phyloP scores from a whole-genome alignment of 2,329 filamentous ascomycete genomes.

The Colletotrichum salicis region DNA sequence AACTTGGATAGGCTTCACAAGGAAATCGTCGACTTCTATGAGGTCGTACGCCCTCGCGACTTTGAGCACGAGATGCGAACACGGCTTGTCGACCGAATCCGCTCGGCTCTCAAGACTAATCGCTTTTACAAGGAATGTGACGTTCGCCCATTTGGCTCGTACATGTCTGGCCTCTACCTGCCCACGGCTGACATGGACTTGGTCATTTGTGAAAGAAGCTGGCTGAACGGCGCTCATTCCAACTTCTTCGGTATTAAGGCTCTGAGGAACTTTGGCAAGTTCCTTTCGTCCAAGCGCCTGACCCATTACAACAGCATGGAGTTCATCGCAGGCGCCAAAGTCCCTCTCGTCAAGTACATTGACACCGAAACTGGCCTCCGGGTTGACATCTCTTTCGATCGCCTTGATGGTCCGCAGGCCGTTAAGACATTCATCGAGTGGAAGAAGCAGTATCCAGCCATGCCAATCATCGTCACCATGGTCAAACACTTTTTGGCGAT shows the following conservation, averaged over 20 bases:
- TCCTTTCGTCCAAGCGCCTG: constrained; percentile 67
- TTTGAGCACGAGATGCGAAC: constrained; percentile 82
- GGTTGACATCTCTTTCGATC: constrained; percentile 96
- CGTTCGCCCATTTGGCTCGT: constrained; percentile 89
- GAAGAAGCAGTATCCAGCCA: constrained; percentile 82
- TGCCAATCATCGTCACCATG: constrained; percentile 86
- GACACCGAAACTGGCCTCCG: constrained; percentile 82
- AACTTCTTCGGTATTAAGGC: constrained; percentile 65
- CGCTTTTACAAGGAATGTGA: constrained; percentile 68
- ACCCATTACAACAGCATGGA: constrained; percentile 69
- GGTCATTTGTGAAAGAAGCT: constrained; percentile 72
- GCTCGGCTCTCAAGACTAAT: constrained; percentile 64
- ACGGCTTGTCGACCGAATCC: constrained; percentile 77
- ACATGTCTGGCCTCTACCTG: constrained; percentile 80
- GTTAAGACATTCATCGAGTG: constrained; percentile 83
- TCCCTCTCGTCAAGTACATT: constrained; percentile 92
- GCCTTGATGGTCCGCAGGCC: constrained; percentile 81
- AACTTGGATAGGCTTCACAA: constrained; percentile 75
- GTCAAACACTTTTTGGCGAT: constrained; percentile 95
- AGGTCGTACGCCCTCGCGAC: constrained; percentile 79
- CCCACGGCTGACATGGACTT: constrained; percentile 92
- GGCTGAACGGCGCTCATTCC: constrained; percentile 49
- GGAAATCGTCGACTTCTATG: constrained; percentile 89
- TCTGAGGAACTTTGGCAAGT: constrained; percentile 71
- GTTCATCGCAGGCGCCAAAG: constrained; percentile 79